Conservation (phyloP, 73 alveolate genomes). For the Symbiodinium natans region DNA sequence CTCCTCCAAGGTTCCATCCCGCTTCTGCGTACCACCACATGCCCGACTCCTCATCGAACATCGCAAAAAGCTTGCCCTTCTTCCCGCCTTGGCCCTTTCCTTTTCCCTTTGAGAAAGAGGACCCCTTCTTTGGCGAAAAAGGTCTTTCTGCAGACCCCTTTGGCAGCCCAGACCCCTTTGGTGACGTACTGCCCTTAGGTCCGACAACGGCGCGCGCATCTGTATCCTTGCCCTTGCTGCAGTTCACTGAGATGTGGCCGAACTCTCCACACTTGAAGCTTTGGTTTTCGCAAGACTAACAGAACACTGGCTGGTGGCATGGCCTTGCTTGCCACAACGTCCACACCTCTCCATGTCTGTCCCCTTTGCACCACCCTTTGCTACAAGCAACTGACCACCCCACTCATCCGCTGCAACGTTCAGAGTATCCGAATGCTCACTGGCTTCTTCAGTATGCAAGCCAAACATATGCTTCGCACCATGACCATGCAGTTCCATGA, state of each 20-base stretch:
- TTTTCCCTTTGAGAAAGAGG: not conserved
- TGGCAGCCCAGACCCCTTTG: not conserved
- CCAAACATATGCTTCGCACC: not conserved
- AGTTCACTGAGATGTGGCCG: not conserved
- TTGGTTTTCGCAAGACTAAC: not conserved
- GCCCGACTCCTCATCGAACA: not conserved
- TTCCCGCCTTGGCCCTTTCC: not conserved
- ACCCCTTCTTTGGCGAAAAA: too few species aligned
- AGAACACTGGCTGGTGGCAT: not conserved
- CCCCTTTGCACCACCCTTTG: not conserved
- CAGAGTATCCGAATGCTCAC: not conserved
- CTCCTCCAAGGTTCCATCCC: too few species aligned
- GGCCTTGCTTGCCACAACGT: not conserved
- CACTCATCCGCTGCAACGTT: not conserved
- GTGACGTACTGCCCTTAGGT: not conserved
- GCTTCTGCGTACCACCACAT: not conserved
- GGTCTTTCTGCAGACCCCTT: not conserved
- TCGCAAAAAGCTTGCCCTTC: not conserved
- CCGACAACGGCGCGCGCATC: not conserved
- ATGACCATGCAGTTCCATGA: not conserved
- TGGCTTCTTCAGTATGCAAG: not conserved
- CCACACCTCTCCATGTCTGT: too few species aligned
- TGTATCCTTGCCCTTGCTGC: not conserved
- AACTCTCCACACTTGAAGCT: not conserved
- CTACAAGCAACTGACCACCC: not conserved